Conservation (phyloP, 306 rosid species). For the Corylus avellana region DNA sequence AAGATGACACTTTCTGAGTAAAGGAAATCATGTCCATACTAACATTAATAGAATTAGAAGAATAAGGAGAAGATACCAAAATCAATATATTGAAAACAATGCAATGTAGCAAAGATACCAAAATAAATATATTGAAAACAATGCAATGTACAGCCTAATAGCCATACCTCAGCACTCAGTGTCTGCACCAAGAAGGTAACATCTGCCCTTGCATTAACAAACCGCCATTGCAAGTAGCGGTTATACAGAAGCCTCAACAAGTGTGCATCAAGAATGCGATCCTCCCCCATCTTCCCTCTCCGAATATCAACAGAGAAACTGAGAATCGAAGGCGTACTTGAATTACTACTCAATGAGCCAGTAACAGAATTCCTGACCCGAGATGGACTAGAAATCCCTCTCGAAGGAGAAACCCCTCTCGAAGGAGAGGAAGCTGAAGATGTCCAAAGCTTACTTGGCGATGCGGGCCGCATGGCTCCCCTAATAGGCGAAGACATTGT, state of each 20-base stretch:
- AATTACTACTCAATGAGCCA: slow-evolving; percentile 53
- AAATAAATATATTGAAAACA: slow-evolving; percentile 9
- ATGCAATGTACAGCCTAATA: slow-evolving; percentile 4
- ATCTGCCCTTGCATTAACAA: slow-evolving; percentile 95
- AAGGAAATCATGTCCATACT: background rate
- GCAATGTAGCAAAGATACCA: background rate
- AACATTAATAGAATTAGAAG: slow-evolving; percentile 10
- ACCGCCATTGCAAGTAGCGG: slow-evolving; percentile 91
- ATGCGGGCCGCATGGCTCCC: slow-evolving; percentile 73
- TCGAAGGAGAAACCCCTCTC: slow-evolving; percentile 67
- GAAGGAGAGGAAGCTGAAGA: slow-evolving; percentile 69
- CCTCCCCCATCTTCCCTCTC: slow-evolving; percentile 96
- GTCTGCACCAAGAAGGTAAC: slow-evolving; percentile 85
- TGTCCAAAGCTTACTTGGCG: slow-evolving; percentile 85
- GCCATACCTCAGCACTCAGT: slow-evolving; percentile 82
- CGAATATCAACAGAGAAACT: slow-evolving; percentile 88
- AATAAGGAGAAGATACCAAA: slow-evolving; percentile 9
- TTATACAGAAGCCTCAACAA: slow-evolving; percentile 89
- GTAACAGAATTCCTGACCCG: slow-evolving; percentile 68
- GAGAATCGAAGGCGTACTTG: slow-evolving; percentile 78
- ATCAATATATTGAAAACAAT: slow-evolving; percentile 2
- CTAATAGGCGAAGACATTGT: slow-evolving; percentile 76
- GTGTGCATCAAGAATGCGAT: slow-evolving; percentile 89
- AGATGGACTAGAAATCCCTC: slow-evolving; percentile 80
- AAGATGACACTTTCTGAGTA: background rate